These are phyloP conservation scores for Musa balbisiana DNA, from an alignment of 202 grass and related monocot species.

Conservation along the genomic window DNA sequence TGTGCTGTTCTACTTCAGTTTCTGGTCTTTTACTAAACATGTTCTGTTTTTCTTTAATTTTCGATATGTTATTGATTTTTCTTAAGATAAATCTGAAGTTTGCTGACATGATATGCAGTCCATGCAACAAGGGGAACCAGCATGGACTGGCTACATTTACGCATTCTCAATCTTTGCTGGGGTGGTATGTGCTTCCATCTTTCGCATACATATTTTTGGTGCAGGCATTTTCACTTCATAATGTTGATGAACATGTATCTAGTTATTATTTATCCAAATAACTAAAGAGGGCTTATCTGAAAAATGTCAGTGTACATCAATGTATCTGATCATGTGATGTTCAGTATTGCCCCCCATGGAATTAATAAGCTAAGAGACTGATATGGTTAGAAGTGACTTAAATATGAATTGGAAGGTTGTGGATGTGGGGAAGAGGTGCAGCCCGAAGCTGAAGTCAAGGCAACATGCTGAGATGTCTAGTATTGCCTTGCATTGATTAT, in stretches of 20 bases:
- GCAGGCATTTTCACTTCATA: not conserved
- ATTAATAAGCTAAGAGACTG: too few relatives aligned
- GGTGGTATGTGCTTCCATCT: slow-evolving; percentile 57
- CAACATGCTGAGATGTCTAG: too few relatives aligned
- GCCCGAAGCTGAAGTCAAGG: too few relatives aligned
- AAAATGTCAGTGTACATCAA: too few relatives aligned
- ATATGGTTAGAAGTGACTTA: too few relatives aligned
- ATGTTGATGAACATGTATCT: not conserved
- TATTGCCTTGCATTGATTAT: too few relatives aligned
- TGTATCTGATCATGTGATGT: too few relatives aligned
- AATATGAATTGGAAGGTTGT: too few relatives aligned
- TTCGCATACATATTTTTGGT: not conserved
- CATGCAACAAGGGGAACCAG: slow-evolving; percentile 92
- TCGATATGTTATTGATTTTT: not conserved
- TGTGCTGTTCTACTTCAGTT: not conserved
- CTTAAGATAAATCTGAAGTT: slow-evolving; percentile 4
- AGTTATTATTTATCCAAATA: not conserved
- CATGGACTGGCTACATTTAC: slow-evolving; percentile 81
- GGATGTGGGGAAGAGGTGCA: too few relatives aligned
- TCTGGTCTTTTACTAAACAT: not conserved
- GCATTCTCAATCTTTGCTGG: slow-evolving; percentile 92
- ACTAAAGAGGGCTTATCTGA: too few relatives aligned
- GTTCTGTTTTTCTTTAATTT: not conserved
- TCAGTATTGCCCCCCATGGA: too few relatives aligned
- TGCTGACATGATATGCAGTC: slow-evolving; percentile 42